phyloP scores from a whole-genome alignment of 495 filamentous ascomycete genomes.

The Daldinia caldariorum region DNA sequence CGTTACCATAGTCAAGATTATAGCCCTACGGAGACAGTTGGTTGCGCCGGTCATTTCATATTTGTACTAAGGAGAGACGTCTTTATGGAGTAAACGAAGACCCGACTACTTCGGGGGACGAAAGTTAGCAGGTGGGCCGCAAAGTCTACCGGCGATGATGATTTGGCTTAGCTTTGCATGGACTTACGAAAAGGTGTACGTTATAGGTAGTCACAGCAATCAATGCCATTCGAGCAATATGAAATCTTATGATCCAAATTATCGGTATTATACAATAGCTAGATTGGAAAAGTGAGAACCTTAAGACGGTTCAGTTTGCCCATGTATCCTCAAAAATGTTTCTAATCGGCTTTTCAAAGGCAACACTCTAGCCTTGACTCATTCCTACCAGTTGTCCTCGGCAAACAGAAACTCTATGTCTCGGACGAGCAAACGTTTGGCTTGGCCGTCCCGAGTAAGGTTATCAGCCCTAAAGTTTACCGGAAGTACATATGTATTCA shows the following conservation, averaged over 20 bases:
- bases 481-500: background rate
- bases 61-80: constrained; percentile 14
- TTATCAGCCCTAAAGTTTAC: background rate
- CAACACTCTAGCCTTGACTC: background rate
- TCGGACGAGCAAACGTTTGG: constrained; percentile 3
- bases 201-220: constrained; percentile 16
- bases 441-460: background rate
- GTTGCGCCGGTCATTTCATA: constrained; percentile 22
- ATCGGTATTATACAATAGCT: too few species aligned
- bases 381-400: background rate
- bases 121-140: constrained; percentile 3
- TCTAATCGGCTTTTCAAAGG: background rate
- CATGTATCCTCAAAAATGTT: background rate
- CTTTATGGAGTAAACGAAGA: constrained; percentile 24
- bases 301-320: background rate
- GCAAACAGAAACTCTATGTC: background rate
- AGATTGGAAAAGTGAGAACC: background rate
- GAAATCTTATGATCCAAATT: background rate
- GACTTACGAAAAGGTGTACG: constrained; percentile 32
- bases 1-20: background rate
- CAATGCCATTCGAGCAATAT: constrained; percentile 13
- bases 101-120: constrained; percentile 1
- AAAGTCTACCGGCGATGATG: constrained; percentile 21
- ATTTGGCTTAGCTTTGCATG: constrained; percentile 14
- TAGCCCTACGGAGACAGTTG: constrained; percentile 4